phyloP scores from a whole-genome alignment of 1,284 basidiomycete species.

The Phlebopus sp. region DNA sequence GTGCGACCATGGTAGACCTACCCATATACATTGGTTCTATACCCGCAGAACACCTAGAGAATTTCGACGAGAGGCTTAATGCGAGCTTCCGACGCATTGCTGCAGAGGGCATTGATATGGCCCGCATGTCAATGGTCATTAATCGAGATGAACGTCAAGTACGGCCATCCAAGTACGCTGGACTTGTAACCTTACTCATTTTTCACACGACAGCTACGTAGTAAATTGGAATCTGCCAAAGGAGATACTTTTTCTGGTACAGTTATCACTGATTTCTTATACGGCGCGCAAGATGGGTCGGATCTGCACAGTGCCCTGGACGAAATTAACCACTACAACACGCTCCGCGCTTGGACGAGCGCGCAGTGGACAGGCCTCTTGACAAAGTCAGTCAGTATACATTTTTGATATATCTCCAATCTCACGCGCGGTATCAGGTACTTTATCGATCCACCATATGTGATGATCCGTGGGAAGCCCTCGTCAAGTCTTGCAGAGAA shows the following conservation, averaged over 20 bases:
- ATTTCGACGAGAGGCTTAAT: conserved; percentile 70
- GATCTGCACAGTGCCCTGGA: conserved; percentile 76
- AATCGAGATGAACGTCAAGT: conserved; percentile 87
- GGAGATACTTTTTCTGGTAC: conserved; percentile 72
- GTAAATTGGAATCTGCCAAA: conserved; percentile 72
- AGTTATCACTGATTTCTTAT: conserved; percentile 86
- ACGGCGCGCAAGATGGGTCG: conserved; percentile 82
- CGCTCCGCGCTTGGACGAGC: conserved; percentile 69
- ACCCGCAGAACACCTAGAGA: conserved; percentile 75
- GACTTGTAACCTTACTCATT: conserved; percentile 6
- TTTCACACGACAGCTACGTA: conserved; percentile 53
- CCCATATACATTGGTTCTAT: conserved; percentile 83
- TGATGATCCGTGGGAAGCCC: conserved; percentile 84
- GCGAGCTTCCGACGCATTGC: conserved; percentile 72
- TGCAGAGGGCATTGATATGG: conserved; percentile 85
- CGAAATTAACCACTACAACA: conserved; percentile 73
- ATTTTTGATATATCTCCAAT: background rate
- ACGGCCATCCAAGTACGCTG: conserved; percentile 9
- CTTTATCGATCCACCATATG: conserved; percentile 68
- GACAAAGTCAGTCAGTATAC: conserved; percentile 56
- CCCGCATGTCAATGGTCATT: conserved; percentile 86
- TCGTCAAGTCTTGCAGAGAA: conserved; percentile 83
- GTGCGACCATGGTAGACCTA: conserved; percentile 75
- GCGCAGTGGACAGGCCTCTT: conserved; percentile 83
- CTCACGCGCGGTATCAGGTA: conserved; percentile 51